phyloP scores from a whole-genome alignment of 1,284 basidiomycete species.

The Apiotrichum domesticum region DNA sequence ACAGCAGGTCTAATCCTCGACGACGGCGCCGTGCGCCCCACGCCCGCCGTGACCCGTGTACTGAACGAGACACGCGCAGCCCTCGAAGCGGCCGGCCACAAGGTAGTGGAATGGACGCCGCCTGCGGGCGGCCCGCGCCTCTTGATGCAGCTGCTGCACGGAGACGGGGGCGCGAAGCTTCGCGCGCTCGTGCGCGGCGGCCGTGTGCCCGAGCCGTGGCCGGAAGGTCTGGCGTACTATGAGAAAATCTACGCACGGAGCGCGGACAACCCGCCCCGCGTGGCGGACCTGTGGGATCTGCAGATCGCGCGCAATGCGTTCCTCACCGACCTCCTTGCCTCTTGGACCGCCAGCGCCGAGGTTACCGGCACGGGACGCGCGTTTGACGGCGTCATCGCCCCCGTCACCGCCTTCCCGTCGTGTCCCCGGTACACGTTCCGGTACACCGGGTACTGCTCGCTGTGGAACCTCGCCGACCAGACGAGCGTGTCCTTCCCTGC shows the following conservation, averaged over 20 bases:
- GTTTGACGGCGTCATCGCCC: slow-evolving; percentile 29
- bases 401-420: slow-evolving; percentile 23
- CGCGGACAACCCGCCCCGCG: slow-evolving; percentile 3
- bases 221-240: slow-evolving; percentile 18
- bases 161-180: slow-evolving; percentile 33
- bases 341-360: slow-evolving; percentile 20
- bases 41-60: slow-evolving; percentile 63
- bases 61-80: slow-evolving; percentile 56
- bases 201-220: slow-evolving; percentile 23
- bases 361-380: slow-evolving; percentile 29
- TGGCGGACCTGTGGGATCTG: slow-evolving; percentile 24
- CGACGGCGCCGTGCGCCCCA: slow-evolving; percentile 59
- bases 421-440: slow-evolving; percentile 21
- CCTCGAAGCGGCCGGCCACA: slow-evolving; percentile 60
- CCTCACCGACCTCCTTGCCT: slow-evolving; percentile 20
- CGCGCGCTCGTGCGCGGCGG: slow-evolving; percentile 13
- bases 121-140: slow-evolving; percentile 15
- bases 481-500: slow-evolving; percentile 58
- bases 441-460: slow-evolving; percentile 25
- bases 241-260: slow-evolving; percentile 11
- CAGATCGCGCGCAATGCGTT: slow-evolving; percentile 22
- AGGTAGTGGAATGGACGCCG: slow-evolving; percentile 47
- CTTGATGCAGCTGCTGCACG: slow-evolving; percentile 22
- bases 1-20: slow-evolving; percentile 53
- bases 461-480: slow-evolving; percentile 31